These are phyloP conservation scores for Calocybe indica DNA, from an alignment of 768 basidiomycete species.

Conservation along the genomic window DNA sequence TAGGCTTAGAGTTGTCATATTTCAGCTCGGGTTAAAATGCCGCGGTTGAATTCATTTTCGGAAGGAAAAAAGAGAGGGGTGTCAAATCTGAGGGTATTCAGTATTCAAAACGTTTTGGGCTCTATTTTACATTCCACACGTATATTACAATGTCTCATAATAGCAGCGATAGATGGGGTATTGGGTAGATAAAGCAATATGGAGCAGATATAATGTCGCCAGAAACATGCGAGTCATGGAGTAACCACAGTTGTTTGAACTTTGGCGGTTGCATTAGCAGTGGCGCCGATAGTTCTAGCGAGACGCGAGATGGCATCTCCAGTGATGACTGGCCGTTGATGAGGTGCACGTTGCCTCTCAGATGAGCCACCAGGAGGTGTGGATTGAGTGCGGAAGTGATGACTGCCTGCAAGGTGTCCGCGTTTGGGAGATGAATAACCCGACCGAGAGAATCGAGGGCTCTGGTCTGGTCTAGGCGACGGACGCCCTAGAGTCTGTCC, in stretches of 20 bases:
- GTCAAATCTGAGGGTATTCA: no score
- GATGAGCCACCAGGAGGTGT: conserved; percentile 42
- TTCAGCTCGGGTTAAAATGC: conserved; percentile 54
- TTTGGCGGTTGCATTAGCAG: conserved; percentile 10
- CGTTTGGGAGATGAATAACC: conserved; percentile 39
- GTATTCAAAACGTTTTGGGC: no score
- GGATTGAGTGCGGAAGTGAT: conserved; percentile 62
- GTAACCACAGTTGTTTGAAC: conserved; percentile 14
- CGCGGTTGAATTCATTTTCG: background rate
- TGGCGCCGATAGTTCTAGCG: conserved; percentile 51
- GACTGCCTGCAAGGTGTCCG: conserved; percentile 24
- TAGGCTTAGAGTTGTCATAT: conserved; percentile 92
- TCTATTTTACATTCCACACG: no score
- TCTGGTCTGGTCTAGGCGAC: conserved; percentile 22
- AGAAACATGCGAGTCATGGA: no score
- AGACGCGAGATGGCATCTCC: conserved; percentile 65
- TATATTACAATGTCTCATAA: background rate
- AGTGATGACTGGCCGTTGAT: conserved; percentile 64
- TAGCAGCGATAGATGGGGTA: background rate
- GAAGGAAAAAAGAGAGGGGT: no score
- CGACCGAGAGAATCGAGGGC: conserved; percentile 31
- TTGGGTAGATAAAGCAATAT: background rate
- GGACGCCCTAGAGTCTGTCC: conserved; percentile 51
- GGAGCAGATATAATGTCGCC: background rate
- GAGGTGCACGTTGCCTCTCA: conserved; percentile 31